Evolutionary conservation across 495 filamentous ascomycete species (phyloP).

Genomic region (Saxophila tyrrhenica): DNA sequence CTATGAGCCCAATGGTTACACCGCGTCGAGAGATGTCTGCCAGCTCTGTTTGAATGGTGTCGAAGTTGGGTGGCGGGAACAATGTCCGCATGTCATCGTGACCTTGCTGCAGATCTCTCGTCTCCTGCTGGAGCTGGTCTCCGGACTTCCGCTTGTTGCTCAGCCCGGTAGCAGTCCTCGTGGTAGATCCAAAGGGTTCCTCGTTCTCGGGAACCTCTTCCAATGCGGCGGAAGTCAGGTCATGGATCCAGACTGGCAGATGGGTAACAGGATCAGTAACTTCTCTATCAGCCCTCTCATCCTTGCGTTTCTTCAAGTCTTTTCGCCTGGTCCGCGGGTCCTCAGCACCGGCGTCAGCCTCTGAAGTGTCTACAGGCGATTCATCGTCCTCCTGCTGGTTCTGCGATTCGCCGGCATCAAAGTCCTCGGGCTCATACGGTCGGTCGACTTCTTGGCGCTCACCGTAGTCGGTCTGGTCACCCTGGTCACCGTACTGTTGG

Average conservation of each 20-base stretch:
- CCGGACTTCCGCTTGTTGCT: conserved; percentile 36
- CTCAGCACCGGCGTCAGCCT: conserved; percentile 33
- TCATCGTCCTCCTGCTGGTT: conserved; percentile 27
- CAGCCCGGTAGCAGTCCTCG: conserved; percentile 37
- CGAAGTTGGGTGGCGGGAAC: conserved; percentile 53
- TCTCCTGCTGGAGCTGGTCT: conserved; percentile 36
- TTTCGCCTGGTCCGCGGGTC: conserved; percentile 50
- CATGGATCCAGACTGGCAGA: conserved; percentile 51
- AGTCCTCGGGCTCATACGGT: conserved; percentile 1
- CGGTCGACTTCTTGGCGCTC: conserved; percentile 7
- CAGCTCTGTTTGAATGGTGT: conserved; percentile 38
- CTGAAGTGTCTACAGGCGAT: conserved; percentile 40
- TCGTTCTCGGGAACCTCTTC: conserved; percentile 44
- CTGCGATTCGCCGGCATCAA: conserved; percentile 9
- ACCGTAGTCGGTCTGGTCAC: conserved; percentile 1
- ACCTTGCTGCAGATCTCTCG: conserved; percentile 34
- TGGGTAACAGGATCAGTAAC: conserved; percentile 68
- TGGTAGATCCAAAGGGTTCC: conserved; percentile 32
- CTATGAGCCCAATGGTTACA: conserved; percentile 5
- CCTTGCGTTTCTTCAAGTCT: conserved; percentile 37
- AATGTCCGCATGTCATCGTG: conserved; percentile 42
- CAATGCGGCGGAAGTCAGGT: conserved; percentile 50
- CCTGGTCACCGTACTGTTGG: conserved; percentile 17
- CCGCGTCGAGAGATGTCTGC: conserved; percentile 23
- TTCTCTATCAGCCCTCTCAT: conserved; percentile 42